Conservation (phyloP, 2,329 filamentous ascomycete species). For the Colletotrichum tropicicola region DNA sequence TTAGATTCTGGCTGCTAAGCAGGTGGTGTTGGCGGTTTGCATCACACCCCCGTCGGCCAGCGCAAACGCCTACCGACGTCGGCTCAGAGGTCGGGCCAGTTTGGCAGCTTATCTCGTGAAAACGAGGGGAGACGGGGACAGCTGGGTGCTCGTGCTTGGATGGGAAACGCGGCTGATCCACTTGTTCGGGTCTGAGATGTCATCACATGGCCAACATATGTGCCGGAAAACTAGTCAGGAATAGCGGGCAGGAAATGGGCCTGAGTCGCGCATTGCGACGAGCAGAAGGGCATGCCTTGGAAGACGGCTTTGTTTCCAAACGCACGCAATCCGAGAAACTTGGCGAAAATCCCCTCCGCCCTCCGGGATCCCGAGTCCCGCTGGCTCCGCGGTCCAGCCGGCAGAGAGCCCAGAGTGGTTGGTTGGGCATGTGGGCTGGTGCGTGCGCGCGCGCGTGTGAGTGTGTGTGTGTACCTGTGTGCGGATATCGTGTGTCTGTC, state of each 20-base stretch:
- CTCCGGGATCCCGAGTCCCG: background rate
- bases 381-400: background rate
- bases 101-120: background rate
- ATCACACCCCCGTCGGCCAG: background rate
- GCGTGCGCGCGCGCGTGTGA: background rate
- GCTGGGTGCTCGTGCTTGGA: background rate
- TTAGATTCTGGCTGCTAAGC: background rate
- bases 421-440: background rate
- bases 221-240: slow-evolving; percentile 24
- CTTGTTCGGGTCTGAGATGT: slow-evolving; percentile 28
- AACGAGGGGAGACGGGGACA: background rate
- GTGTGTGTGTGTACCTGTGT: background rate
- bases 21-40: background rate
- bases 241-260: slow-evolving; percentile 11
- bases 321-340: background rate
- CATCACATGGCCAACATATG: slow-evolving; percentile 24
- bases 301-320: slow-evolving; percentile 1
- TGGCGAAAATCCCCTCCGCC: background rate
- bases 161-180: slow-evolving; percentile 24
- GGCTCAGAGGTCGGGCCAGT: background rate
- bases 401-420: background rate
- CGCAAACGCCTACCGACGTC: background rate
- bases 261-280: slow-evolving; percentile 19
- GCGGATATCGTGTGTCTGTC: background rate
- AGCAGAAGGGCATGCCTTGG: background rate